Evolutionary conservation across 257 asterid genomes (phyloP), one percentile per base, ranked within the genome.

Genomic region (Vinca minor): DNA sequence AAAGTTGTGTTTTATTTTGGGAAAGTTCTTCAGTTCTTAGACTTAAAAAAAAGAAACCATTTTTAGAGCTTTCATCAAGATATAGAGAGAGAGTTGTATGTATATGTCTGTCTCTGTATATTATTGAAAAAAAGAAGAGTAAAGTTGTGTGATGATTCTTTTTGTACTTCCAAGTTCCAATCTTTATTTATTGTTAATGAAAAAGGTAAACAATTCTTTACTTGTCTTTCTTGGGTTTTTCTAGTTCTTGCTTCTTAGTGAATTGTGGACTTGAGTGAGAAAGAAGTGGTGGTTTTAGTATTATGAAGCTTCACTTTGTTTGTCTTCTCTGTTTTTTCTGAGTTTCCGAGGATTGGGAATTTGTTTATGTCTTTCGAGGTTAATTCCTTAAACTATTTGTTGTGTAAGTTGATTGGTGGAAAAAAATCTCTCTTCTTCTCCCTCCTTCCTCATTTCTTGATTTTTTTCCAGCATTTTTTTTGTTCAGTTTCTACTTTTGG

Each of bases 161-260:
- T 75, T 68, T n/a, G 85, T 85, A 75, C 82, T 79, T 80, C 53
- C 65, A n/a, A n/a, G n/a, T n/a, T n/a, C n/a, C n/a, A n/a, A 38
- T 64, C 67, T 49, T 54, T 77, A 78, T 68, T 74, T 78, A 78
- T 68, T 64, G 10, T 69, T 70, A 13, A 69, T 70, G n/a, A n/a
- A 54, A 32, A 66, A 68, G 76, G 69, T 77, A 67, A 38, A 71
- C n/a, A n/a, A n/a, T n/a, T n/a, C n/a, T n/a, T 39, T 57, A n/a
- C 49, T 55, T n/a, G n/a, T n/a, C n/a, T n/a, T n/a, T 35, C 41
- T 64, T 41, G 20, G 36, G 45, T 34, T 65, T 48, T 29, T 74
- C 75, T 65, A 41, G 63, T 65, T 68, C 62, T 44, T 48, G 28
- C 39, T 58, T 44, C 61, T 66, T 54, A 41, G 42, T 50, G 50